Evolutionary conservation across 257 asterid genomes (phyloP).

Genomic region (Rubia yunnanensis): DNA sequence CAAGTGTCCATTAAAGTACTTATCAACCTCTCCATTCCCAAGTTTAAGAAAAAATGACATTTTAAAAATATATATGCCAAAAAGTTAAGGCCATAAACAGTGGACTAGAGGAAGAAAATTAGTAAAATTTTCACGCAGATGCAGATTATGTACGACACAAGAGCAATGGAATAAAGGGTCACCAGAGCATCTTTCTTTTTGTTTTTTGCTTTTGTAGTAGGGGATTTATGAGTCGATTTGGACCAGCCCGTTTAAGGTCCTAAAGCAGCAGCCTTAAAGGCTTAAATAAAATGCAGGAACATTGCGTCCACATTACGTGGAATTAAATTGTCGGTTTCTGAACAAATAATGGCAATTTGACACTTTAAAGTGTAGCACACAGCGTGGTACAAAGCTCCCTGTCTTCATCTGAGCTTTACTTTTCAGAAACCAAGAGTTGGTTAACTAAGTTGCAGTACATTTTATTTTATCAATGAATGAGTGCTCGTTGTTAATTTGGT

Average conservation of each 20-base stretch:
- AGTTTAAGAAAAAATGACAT: too few species aligned
- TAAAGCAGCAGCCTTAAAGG: slow-evolving; percentile 11
- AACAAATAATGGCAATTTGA: slow-evolving; percentile 3
- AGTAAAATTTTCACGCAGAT: slow-evolving; percentile 1
- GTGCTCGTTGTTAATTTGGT: background rate
- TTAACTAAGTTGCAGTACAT: slow-evolving; percentile 1
- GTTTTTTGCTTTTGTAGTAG: slow-evolving; percentile 18
- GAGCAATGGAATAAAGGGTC: slow-evolving; percentile 25
- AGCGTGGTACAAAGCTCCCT: slow-evolving; percentile 2
- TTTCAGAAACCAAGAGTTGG: background rate
- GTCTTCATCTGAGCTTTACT: slow-evolving; percentile 2
- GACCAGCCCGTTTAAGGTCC: slow-evolving; percentile 13
- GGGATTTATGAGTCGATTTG: background rate
- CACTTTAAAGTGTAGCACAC: background rate
- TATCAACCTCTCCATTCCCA: too few species aligned
- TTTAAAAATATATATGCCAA: too few species aligned
- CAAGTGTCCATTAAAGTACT: too few species aligned
- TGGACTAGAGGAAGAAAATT: too few species aligned
- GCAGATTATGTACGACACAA: slow-evolving; percentile 1
- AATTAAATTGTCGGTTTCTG: slow-evolving; percentile 12
- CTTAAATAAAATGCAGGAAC: background rate
- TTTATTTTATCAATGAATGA: background rate
- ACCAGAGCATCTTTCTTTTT: slow-evolving; percentile 36
- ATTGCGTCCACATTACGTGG: background rate
- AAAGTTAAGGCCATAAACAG: too few species aligned